These are phyloP conservation scores for Cercospora canescens DNA, from an alignment of 2,329 filamentous ascomycete genomes.

Conservation along the genomic window DNA sequence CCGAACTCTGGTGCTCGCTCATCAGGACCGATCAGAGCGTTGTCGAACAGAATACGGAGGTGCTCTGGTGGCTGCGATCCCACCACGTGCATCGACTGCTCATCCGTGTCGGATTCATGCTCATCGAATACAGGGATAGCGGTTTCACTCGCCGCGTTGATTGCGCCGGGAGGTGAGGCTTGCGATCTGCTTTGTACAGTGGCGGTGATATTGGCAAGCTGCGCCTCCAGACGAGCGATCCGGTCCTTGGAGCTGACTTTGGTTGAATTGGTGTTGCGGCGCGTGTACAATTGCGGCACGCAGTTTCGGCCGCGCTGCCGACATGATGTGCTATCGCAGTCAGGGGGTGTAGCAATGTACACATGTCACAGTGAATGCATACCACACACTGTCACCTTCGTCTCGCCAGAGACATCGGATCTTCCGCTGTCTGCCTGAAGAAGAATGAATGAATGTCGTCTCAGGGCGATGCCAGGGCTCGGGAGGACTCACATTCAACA, in stretches of 20 bases:
- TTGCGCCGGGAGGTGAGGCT: neutral
- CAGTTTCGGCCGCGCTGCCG: constrained; percentile 8
- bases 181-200: constrained; percentile 5
- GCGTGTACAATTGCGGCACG: constrained; percentile 17
- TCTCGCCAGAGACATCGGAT: constrained; percentile 32
- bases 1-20: constrained; percentile 7
- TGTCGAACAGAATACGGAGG: constrained; percentile 35
- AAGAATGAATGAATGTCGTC: neutral
- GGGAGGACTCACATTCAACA: constrained; percentile 30
- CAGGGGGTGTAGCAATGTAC: too few relatives aligned
- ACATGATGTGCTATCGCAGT: neutral
- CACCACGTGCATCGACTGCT: neutral
- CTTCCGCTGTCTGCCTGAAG: constrained; percentile 34
- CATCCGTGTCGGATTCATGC: constrained; percentile 6
- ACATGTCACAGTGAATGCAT: neutral
- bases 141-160: neutral
- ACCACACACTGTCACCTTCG: constrained; percentile 24
- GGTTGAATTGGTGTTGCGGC: constrained; percentile 3
- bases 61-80: constrained; percentile 26
- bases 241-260: constrained; percentile 19
- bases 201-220: constrained; percentile 18
- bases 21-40: constrained; percentile 30
- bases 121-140: neutral
- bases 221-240: constrained; percentile 19
- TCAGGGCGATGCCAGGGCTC: too few relatives aligned